Evolutionary conservation across 441 rosid genomes (phyloP).

Genomic region (Pelargonium myrrhifolium): DNA sequence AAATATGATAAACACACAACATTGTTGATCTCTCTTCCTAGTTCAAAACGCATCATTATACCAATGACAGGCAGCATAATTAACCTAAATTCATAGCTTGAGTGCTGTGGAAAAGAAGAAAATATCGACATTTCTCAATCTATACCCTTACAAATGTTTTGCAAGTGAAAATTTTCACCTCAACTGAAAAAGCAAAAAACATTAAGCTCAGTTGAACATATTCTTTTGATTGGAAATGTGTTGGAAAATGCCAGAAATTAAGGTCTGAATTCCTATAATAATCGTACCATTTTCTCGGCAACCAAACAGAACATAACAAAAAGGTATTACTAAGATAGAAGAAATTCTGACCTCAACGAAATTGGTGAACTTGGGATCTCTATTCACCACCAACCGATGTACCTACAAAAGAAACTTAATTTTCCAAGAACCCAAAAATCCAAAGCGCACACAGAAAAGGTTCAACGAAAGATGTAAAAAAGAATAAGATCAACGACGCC

Average conservation of each 20-base stretch:
- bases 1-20: neutral
- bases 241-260: neutral
- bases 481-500: neutral
- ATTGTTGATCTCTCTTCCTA: neutral
- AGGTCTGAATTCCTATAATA: neutral
- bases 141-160: neutral
- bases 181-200: neutral
- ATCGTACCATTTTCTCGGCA: neutral
- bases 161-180: neutral
- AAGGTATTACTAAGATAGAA: neutral
- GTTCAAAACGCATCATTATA: neutral
- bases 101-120: neutral
- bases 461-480: neutral
- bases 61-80: neutral
- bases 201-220: neutral
- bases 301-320: neutral
- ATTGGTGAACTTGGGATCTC: slow-evolving; percentile 93
- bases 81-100: neutral
- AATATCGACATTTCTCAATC: neutral
- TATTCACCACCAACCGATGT: slow-evolving; percentile 90
- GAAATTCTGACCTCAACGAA: slow-evolving; percentile 70
- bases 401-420: slow-evolving; percentile 38
- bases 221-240: neutral
- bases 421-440: neutral
- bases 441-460: neutral